Evolutionary conservation across 768 basidiomycete genomes (phyloP), one percentile per base, ranked within the genome.

Genomic region (Auricularia auricula-judae): DNA sequence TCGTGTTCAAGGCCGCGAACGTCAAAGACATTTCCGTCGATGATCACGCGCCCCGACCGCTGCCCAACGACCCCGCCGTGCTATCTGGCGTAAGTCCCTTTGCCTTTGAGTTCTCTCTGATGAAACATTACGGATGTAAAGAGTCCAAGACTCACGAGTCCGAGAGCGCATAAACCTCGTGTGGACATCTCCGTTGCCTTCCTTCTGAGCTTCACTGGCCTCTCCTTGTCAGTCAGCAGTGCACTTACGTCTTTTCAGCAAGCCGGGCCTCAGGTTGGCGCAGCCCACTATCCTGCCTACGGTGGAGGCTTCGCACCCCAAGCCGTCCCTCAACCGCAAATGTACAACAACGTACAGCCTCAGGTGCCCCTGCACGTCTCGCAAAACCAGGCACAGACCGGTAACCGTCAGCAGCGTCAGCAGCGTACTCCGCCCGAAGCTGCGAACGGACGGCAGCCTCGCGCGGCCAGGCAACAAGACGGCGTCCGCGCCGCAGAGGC

Each of bases 21-120:
- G 91, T 93, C 66, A 92, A 93, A 71, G 91, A 93, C 71, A 80
- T 93, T n/a, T 81, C 88, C 34, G 89, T 93, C 14, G 91, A 93
- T 69, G 87, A 91, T 65, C 43, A 77, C 81, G 0, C 76, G 77
- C 7, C 74, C 21, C 4, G 36, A 12, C 70, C 72, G 23, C 66
- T 80, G 43, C 80, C 85, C 61, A 89, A 82, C 71, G 91, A 93
- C 74, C 91, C 91, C 4, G 91, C 91, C 5, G 88, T 93, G 16
- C 79, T 93, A 1, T 59, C 56, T 60, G 89, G 87, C 69, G 89
- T 88, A 72, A 76, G 86, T 81, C 39, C 16, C 63, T 36, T 59
- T 75, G 65, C 64, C 65, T 42, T 67, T 63, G 62, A 62, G 47
- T 34, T 36, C 35, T 47, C 39, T 66, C 62, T 70, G 76, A 80